Conservation (phyloP, 139 green algal genomes). For the Deuterostichococcus epilithicus region DNA sequence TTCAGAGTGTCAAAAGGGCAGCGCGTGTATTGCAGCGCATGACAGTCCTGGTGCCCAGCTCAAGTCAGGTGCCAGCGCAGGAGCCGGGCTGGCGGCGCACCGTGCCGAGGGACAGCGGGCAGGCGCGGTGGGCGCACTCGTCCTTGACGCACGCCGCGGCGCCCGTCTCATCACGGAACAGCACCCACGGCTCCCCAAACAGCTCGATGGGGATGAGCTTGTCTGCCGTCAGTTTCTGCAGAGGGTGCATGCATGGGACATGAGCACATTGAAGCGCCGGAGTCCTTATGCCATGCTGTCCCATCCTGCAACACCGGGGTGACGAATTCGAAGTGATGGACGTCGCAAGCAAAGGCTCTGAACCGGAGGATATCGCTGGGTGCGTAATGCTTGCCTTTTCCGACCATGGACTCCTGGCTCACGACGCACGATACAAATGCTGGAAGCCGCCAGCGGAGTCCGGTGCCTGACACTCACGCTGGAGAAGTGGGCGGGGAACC, state of each 20-base stretch:
- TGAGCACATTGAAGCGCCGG: conserved; percentile 1
- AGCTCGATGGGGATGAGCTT: conserved; percentile 81
- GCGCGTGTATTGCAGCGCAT: not conserved
- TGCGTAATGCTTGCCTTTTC: no score
- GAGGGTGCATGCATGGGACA: conserved; percentile 3
- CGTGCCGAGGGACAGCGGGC: conserved; percentile 84
- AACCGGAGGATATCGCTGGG: no score
- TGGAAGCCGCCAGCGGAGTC: not conserved
- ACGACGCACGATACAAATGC: not conserved
- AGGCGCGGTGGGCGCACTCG: conserved; percentile 92
- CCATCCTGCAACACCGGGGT: not conserved
- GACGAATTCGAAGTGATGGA: no score
- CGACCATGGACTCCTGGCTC: no score
- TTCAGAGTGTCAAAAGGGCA: not conserved
- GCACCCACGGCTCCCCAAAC: conserved; percentile 92
- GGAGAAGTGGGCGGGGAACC: conserved; percentile 67
- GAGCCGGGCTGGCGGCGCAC: conserved; percentile 36
- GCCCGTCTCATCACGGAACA: conserved; percentile 78
- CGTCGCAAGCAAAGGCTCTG: no score
- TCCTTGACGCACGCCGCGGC: conserved; percentile 75
- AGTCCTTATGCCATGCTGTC: not conserved
- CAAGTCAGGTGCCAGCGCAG: no score
- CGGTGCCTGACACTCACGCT: not conserved
- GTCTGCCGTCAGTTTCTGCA: conserved; percentile 36
- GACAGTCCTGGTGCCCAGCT: no score